Evolutionary conservation across 257 asterid species (phyloP), one percentile per base, ranked within the genome.

Genomic region (Primulina huaijiensis): DNA sequence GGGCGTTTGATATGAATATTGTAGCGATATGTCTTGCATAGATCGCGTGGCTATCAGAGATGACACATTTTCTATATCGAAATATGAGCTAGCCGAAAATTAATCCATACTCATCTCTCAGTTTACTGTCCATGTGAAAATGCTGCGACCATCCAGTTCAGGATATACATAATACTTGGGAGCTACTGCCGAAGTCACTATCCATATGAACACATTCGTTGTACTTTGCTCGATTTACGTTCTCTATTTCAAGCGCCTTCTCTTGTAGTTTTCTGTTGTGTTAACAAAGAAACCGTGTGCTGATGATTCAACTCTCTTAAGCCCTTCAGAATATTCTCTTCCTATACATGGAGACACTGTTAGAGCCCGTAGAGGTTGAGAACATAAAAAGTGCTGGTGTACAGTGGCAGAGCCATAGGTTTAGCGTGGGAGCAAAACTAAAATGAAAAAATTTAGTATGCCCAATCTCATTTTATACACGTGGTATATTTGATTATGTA

Each of bases 191-290:
- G 6, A 43, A 43, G 53, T 43, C 53, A 43, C 17, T 27, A 27
- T 27, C 29, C 29, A 27, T 27, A 2, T 27, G 29, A 27, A 27
- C 29, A 27, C 29, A 87, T 63, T 89, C 94, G 10, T 85, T 87
- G 84, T 87, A 82, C 78, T 85, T 87, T 56, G 96, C 96, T 76
- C 81, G 73, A 80, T 82, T 81, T 79, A 89, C 67, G 20, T 23
- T 87, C 75, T 83, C 90, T 5, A 89, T 74, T 74, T 89, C 90
- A 11, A 83, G 60, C 25, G 85, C 88, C 68, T 85, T 89, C 77
- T 89, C 94, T 6, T 79, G 83, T 60, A 89, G 17, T 60, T 78
- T 89, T 65, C 63, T 57, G 80, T 58, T 67, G 57, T 74, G 29
- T 68, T 79, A 85, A 29, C 6, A 87, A 34, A 57, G 92, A 87